These are phyloP conservation scores for Hortiboletus rubellus DNA, from an alignment of 1,284 basidiomycete species.

Conservation along the genomic window DNA sequence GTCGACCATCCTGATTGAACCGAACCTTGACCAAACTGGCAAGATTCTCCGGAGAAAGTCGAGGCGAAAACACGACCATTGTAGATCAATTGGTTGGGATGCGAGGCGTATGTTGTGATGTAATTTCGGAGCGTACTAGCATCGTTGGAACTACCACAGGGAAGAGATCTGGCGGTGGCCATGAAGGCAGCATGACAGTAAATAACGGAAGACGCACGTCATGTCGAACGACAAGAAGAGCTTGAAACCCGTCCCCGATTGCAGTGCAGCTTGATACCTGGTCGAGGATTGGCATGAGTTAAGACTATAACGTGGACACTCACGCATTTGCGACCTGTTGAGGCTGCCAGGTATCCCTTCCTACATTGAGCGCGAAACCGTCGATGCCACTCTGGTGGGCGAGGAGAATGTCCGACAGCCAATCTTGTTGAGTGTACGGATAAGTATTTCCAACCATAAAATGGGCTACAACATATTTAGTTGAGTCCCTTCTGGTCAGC, in stretches of 20 bases:
- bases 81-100: slow-evolving; percentile 66
- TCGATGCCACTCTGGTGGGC: slow-evolving; percentile 64
- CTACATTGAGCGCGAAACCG: slow-evolving; percentile 67
- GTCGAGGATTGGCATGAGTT: slow-evolving; percentile 2
- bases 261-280: slow-evolving; percentile 53
- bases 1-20: slow-evolving; percentile 55
- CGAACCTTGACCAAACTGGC: slow-evolving; percentile 63
- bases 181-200: not conserved
- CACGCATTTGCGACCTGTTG: slow-evolving; percentile 66
- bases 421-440: slow-evolving; percentile 59
- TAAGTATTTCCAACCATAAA: slow-evolving; percentile 70
- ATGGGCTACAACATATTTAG: slow-evolving; percentile 63
- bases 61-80: slow-evolving; percentile 65
- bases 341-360: slow-evolving; percentile 66
- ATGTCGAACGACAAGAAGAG: slow-evolving; percentile 82
- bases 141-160: slow-evolving; percentile 56
- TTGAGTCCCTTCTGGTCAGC: slow-evolving; percentile 18
- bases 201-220: slow-evolving; percentile 46
- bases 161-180: slow-evolving; percentile 45
- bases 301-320: slow-evolving; percentile 29
- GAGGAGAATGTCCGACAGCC: slow-evolving; percentile 56
- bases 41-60: slow-evolving; percentile 79
- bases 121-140: slow-evolving; percentile 57
- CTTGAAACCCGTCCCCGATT: slow-evolving; percentile 64
- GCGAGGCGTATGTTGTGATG: slow-evolving; percentile 55